Conservation (phyloP, 2,329 filamentous ascomycete genomes). For the Diaporthe sp. region DNA sequence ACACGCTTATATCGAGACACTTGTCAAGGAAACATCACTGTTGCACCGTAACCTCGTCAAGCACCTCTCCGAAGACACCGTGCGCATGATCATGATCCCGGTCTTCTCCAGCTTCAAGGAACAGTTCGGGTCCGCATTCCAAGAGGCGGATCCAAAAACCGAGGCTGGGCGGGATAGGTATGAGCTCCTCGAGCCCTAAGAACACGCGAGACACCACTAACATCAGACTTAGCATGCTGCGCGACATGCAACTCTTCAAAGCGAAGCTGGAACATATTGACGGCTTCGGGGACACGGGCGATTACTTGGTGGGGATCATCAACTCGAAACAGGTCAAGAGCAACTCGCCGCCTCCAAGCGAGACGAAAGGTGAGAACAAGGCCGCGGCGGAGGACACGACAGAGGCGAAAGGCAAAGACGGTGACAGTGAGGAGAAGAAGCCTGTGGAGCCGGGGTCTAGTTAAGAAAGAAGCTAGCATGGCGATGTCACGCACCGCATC, state of each 20-base stretch:
- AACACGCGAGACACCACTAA: slow-evolving; percentile 29
- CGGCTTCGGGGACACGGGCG: slow-evolving; percentile 79
- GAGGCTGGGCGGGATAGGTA: slow-evolving; percentile 78
- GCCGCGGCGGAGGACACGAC: slow-evolving; percentile 29
- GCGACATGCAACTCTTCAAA: slow-evolving; percentile 80
- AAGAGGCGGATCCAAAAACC: slow-evolving; percentile 72
- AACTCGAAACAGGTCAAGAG: slow-evolving; percentile 64
- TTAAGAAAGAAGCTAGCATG: neutral
- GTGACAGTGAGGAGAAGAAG: slow-evolving; percentile 11
- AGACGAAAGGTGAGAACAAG: slow-evolving; percentile 37
- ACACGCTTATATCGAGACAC: slow-evolving; percentile 85
- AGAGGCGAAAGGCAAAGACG: slow-evolving; percentile 7
- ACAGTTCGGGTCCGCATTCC: slow-evolving; percentile 79
- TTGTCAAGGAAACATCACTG: slow-evolving; percentile 87
- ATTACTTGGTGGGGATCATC: slow-evolving; percentile 73
- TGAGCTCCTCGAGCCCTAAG: slow-evolving; percentile 42
- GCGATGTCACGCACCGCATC: neutral
- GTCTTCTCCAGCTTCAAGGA: slow-evolving; percentile 86
- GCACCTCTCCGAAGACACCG: slow-evolving; percentile 80
- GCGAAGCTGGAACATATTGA: slow-evolving; percentile 80
- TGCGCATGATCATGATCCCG: slow-evolving; percentile 85
- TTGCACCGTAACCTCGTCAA: slow-evolving; percentile 86
- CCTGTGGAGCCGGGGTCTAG: slow-evolving; percentile 4
- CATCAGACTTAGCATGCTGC: slow-evolving; percentile 69
- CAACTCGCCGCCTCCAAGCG: slow-evolving; percentile 36